Base-by-base conservation (phyloP, 495 filamentous ascomycete genomes). In the Talaromyces nanjingensis region DNA sequence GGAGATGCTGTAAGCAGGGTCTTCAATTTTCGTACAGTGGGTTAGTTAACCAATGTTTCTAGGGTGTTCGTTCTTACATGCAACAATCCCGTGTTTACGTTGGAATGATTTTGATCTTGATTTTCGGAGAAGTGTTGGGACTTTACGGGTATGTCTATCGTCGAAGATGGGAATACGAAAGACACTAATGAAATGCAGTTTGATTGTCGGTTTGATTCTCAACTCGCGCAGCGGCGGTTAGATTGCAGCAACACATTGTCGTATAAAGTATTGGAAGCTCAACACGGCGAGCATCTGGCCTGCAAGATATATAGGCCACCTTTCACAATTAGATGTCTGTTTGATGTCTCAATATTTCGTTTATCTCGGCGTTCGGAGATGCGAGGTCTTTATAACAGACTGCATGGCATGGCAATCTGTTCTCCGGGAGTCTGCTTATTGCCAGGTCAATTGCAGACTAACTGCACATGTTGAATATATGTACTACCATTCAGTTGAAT, bases 81-180 rank as follows among this genome's bases (percentile, higher is more conserved):
- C 86, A 88, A 66, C 94, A 99, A 76, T 93, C 89, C 22, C 86
- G 93, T 60, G 87, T 99, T 53, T 99, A 97, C 69, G 94, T 99
- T 39, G 94, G 94, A 74, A 97, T 98, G 94, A 93, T 98, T 63
- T 74, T 98, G 69, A 97, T 98, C 65, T 82, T 98, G 67, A 98
- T 98, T 85, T 98, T 98, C 72, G 93, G 90, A 57, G 94, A 99
- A 82, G 94, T 99, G 22, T 75, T 99, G 67, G 94, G 94, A 68
- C 87, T 99, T 47, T 99, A 99, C 71, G 96, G 96, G 89, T 96
- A 84, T 67, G 89, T 33, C 62, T 55, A 22, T 55, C 3, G 5
- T 29, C 6, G 11, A 11, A 20, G 5, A 29, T 55, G 9, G 6
- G 1, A 20, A 55, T 8, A 29, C 6, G 25, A 25, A 39, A 39